Percentiles rank a stretch among this genome's conserved stretches.
Conservation (phyloP, 371 early-diverging fungal species). For the Globomyces sp. region DNA sequence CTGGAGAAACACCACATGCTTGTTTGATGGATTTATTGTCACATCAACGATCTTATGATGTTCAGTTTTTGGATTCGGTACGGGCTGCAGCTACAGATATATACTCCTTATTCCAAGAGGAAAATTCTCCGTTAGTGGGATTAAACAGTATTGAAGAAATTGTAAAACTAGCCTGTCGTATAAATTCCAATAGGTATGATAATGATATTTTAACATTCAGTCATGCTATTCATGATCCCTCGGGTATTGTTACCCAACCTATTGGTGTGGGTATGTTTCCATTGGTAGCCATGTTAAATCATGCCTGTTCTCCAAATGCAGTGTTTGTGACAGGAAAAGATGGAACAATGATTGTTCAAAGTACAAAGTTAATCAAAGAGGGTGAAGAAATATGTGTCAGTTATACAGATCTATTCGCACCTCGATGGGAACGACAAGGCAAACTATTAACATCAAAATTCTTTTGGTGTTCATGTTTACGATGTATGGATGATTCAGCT, state of each 20-base stretch:
- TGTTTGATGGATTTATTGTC: constrained; percentile 11
- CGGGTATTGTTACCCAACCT: constrained; percentile 15
- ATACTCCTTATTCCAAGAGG: neutral
- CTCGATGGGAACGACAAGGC: constrained; percentile 55
- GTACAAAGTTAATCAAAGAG: constrained; percentile 58
- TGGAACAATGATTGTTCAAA: constrained; percentile 53
- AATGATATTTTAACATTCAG: neutral
- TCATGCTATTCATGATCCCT: constrained; percentile 28
- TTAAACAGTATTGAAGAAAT: constrained; percentile 17
- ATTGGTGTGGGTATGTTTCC: constrained; percentile 79
- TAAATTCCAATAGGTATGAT: constrained; percentile 31
- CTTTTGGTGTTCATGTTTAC: constrained; percentile 70
- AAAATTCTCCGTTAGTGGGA: neutral
- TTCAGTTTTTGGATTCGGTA: constrained; percentile 18
- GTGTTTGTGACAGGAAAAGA: constrained; percentile 59
- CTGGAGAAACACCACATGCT: neutral
- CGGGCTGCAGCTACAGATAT: constrained; percentile 15
- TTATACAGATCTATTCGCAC: constrained; percentile 70
- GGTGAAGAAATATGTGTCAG: constrained; percentile 76
- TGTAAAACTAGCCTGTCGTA: constrained; percentile 29
- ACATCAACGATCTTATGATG: constrained; percentile 18
- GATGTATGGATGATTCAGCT: constrained; percentile 46
- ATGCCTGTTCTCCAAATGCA: constrained; percentile 79
- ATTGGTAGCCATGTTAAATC: constrained; percentile 77
- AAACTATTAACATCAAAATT: constrained; percentile 65